Base-by-base conservation (phyloP, 2,329 filamentous ascomycete genomes). In the Fusarium nygamai region DNA sequence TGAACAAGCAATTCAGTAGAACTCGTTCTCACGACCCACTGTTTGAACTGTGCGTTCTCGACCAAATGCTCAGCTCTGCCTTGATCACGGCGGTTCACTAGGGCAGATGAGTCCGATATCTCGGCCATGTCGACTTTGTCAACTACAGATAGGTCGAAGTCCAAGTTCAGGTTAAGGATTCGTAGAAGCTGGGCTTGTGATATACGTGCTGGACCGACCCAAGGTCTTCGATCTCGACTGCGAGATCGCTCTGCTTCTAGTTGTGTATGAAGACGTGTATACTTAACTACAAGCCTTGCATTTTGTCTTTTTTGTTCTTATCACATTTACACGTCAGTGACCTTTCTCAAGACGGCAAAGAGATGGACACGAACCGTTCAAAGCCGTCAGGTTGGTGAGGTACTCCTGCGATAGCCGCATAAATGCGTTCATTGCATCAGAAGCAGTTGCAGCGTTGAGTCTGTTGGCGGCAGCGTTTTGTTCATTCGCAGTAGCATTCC, bases 321-420 rank as follows among this genome's bases (percentile, higher is more conserved):
- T 10, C 6, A 2, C 5, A 13, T 20, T 3, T 3, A 17, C 17
- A 24, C 8, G 6, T 51, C 4, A 34, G 31, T 51, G 17, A 24
- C 7, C 0, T 2, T 14, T 51, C 1, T 5, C 3, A 13, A 24
- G 0, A 1, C 5, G 6, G 11, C 5, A 3, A 4, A 10, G 11
- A 0, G 5, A 10, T 19, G 4, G 19, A 1, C 0, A 11, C 48
- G 0, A 14, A 34, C 50, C 50, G 13, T 36, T 36, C 9, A 53
- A 8, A 8, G 41, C 56, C 16, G n/a, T 29, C 1, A 59, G 56
- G 24, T 59, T 46, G 12, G n/a, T n/a, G 14, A 36, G 33, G 2
- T 48, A 48, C 14, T 59, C 56, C 2, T 59, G 41, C 0, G 33
- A 17, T 3, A 59, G 6, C 19, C 24, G 6, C 31, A 29, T 27